These are phyloP conservation scores for Cercis canadensis DNA, from an alignment of 306 rosid species.

Conservation along the genomic window DNA sequence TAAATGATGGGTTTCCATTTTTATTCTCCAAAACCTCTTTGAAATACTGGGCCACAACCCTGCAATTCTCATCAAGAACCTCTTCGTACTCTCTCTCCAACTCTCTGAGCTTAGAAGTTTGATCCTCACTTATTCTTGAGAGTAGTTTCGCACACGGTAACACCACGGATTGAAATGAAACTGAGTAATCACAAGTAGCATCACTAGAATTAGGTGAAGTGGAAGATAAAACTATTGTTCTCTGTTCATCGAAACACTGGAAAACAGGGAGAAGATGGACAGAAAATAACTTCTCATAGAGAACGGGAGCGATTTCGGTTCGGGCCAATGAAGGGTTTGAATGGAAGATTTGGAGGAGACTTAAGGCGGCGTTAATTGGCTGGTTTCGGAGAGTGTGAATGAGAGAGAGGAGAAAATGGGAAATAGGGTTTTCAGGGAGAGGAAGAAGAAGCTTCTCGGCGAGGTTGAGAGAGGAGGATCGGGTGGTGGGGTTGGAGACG, in stretches of 20 bases:
- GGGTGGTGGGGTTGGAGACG: conserved; percentile 44
- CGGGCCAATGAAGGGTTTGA: conserved; percentile 63
- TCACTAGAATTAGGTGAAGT: not conserved
- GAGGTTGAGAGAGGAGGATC: conserved; percentile 60
- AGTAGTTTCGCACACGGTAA: conserved; percentile 58
- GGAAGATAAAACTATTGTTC: conserved; percentile 54
- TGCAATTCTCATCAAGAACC: conserved; percentile 72
- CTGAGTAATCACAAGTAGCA: conserved; percentile 42
- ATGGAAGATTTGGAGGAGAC: conserved; percentile 59
- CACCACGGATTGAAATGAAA: conserved; percentile 31
- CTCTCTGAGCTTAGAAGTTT: conserved; percentile 65
- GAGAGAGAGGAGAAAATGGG: conserved; percentile 73
- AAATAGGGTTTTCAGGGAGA: conserved; percentile 48
- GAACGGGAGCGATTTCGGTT: conserved; percentile 67
- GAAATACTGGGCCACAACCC: conserved; percentile 61
- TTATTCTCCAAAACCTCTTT: conserved; percentile 51
- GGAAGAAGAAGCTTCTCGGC: conserved; percentile 72
- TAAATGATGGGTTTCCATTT: conserved; percentile 35
- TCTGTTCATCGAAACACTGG: conserved; percentile 56
- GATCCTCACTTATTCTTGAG: conserved; percentile 71
- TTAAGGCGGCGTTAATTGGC: conserved; percentile 49
- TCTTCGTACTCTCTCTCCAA: conserved; percentile 67
- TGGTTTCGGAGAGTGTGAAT: conserved; percentile 54
- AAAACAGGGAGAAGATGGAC: conserved; percentile 72
- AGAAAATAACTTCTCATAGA: conserved; percentile 71